A percentile compares a stretch with the other conserved stretches of the same genome.
phyloP scores from a whole-genome alignment of 73 alveolate genomes.

The Paramecium sexaurelia region DNA sequence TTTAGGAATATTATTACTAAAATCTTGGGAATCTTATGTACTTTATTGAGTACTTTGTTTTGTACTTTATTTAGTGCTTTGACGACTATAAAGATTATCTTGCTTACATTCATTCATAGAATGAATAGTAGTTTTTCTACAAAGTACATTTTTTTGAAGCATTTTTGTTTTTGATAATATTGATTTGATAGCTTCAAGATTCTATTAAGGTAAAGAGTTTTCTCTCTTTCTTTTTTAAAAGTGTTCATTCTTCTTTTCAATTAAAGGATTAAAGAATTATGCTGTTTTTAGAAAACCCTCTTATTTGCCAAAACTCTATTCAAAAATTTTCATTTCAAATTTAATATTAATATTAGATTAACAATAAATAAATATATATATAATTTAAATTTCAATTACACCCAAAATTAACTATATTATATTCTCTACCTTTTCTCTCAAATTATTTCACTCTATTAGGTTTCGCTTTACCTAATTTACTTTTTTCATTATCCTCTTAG shows the following conservation, averaged over 20 bases:
- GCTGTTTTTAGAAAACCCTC: not conserved
- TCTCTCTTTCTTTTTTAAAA: not conserved
- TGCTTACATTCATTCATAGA: not conserved
- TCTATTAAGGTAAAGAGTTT: not conserved
- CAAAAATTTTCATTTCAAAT: slow-evolving; percentile 27
- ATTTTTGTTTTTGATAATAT: not conserved
- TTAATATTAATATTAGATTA: not conserved
- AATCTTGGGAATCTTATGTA: not conserved
- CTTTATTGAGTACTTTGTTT: not conserved
- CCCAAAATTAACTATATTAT: not conserved
- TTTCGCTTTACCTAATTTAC: not conserved
- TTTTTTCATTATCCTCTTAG: not conserved
- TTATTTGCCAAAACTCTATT: slow-evolving; percentile 37
- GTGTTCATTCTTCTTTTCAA: not conserved
- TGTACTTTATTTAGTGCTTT: slow-evolving; percentile 8
- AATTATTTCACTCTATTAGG: not conserved
- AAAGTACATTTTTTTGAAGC: not conserved
- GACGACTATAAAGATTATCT: not conserved
- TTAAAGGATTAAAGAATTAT: not conserved
- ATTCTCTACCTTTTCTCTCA: slow-evolving; percentile 45
- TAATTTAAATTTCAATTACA: not conserved
- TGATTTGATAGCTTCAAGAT: not conserved
- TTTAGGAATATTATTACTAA: not conserved
- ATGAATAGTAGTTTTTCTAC: not conserved
- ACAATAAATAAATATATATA: not conserved